phyloP scores from a whole-genome alignment of 257 asterid genomes.

The Fraxinus quadrangulata region DNA sequence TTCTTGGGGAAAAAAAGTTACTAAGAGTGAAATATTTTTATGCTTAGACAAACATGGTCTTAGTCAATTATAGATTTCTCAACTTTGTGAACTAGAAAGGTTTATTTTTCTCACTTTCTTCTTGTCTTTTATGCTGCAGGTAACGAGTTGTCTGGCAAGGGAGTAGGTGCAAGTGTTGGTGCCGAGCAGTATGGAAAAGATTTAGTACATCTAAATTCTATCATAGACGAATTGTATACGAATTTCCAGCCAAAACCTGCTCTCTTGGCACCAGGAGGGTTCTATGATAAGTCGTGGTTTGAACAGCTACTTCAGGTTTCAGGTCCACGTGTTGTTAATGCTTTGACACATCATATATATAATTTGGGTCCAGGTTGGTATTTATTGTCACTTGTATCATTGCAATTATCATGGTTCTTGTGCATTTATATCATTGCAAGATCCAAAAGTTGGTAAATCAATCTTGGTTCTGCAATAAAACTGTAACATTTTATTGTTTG shows the following conservation, averaged over 20 bases:
- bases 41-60: background rate
- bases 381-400: conserved; percentile 8
- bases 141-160: conserved; percentile 86
- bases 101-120: conserved; percentile 20
- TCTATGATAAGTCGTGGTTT: conserved; percentile 84
- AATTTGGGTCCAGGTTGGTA: conserved; percentile 78
- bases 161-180: conserved; percentile 81
- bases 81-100: conserved; percentile 4
- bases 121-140: conserved; percentile 46
- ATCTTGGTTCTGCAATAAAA: background rate
- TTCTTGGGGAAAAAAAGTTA: background rate
- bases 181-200: conserved; percentile 81
- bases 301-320: conserved; percentile 64
- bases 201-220: conserved; percentile 43
- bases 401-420: background rate
- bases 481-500: background rate
- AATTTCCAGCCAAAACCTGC: conserved; percentile 45
- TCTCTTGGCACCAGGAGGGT: conserved; percentile 90
- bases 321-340: conserved; percentile 59
- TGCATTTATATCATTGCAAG: background rate
- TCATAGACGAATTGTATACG: conserved; percentile 51
- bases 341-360: conserved; percentile 80
- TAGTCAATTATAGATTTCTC: background rate
- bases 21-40: background rate
- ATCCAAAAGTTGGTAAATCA: background rate